These are phyloP conservation scores for Chlamydomonas incerta DNA, from an alignment of 139 green algal genomes.

Conservation along the genomic window DNA sequence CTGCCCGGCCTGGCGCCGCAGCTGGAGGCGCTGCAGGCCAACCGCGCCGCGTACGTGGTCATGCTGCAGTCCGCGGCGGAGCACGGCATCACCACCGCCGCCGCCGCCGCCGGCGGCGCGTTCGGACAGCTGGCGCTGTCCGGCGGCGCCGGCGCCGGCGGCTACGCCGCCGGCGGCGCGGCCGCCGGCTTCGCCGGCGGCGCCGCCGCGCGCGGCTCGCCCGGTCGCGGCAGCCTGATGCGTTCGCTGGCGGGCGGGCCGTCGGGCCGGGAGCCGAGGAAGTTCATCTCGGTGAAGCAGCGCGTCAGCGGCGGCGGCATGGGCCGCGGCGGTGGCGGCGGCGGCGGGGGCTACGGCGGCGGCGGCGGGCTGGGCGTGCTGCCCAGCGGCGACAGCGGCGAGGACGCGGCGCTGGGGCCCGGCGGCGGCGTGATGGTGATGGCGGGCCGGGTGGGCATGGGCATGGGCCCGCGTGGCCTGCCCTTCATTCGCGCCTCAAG, in stretches of 20 bases:
- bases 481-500: not conserved
- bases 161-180: not conserved
- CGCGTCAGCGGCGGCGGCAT: no score
- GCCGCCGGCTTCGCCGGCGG: not conserved
- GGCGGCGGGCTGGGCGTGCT: not conserved
- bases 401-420: not conserved
- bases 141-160: not conserved
- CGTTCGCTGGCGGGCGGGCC: no score
- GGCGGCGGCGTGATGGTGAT: no score
- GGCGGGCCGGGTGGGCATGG: not conserved
- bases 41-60: constrained; percentile 16
- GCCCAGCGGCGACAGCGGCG: not conserved
- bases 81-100: not conserved
- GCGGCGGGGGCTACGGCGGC: not conserved
- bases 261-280: constrained; percentile 3
- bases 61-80: constrained; percentile 18
- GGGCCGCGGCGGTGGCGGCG: no score
- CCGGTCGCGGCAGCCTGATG: no score
- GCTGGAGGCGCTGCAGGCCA: constrained; percentile 24
- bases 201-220: not conserved
- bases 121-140: not conserved
- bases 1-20: constrained; percentile 19
- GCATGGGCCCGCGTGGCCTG: not conserved
- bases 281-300: constrained; percentile 7
- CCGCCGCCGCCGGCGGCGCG: not conserved